Evolutionary conservation across 441 rosid genomes (phyloP).

Genomic region (Hura crepitans): DNA sequence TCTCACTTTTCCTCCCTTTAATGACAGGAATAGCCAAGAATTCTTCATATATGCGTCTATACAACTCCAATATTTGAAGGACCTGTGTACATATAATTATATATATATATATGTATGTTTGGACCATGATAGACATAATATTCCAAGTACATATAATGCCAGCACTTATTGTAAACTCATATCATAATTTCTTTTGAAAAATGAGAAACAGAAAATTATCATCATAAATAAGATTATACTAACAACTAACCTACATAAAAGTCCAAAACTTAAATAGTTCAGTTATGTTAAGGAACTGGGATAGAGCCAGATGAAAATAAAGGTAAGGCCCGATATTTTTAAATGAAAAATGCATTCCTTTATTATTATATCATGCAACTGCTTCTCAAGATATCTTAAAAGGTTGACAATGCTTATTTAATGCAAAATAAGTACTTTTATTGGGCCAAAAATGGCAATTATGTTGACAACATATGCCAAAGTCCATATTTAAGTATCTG

Average conservation of each 20-base stretch:
- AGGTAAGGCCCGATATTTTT: background rate
- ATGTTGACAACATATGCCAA: background rate
- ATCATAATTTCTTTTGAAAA: background rate
- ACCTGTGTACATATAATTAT: constrained; percentile 63
- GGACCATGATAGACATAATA: background rate
- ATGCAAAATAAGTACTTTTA: background rate
- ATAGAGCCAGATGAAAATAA: background rate
- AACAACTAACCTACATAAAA: background rate
- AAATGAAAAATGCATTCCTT: background rate
- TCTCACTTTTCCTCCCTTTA: constrained; percentile 94
- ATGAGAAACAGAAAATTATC: background rate
- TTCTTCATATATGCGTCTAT: constrained; percentile 84
- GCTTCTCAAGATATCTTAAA: background rate
- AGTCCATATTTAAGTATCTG: background rate
- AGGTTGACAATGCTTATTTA: constrained; percentile 1
- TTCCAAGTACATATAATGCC: background rate
- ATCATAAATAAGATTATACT: background rate
- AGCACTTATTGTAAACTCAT: background rate
- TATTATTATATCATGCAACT: background rate
- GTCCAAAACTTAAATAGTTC: background rate
- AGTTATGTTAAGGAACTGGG: background rate
- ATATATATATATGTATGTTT: too few species aligned
- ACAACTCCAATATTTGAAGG: constrained; percentile 85
- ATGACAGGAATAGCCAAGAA: constrained; percentile 86
- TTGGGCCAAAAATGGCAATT: background rate